Conservation (phyloP, 1,139 yeast genomes). For the Yamadazyma dushanensis region DNA sequence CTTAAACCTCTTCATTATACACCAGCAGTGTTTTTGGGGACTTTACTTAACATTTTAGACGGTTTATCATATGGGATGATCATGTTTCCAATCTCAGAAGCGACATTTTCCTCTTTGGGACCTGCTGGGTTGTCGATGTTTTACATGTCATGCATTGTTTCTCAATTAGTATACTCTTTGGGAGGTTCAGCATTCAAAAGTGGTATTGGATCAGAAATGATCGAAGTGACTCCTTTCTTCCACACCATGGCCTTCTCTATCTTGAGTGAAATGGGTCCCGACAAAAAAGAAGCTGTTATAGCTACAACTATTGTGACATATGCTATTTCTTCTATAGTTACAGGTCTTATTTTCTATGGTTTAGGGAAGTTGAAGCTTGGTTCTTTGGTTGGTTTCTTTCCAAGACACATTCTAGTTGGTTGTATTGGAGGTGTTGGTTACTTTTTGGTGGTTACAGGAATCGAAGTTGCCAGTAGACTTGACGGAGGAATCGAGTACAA, state of each 20-base stretch:
- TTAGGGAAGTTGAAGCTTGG: constrained; percentile 84
- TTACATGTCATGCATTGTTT: constrained; percentile 82
- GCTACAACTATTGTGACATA: constrained; percentile 88
- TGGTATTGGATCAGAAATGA: constrained; percentile 97
- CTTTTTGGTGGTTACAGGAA: constrained; percentile 83
- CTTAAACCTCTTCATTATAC: constrained; percentile 48
- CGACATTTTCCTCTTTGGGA: constrained; percentile 73
- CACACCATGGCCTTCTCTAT: constrained; percentile 89
- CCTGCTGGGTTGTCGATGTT: constrained; percentile 94
- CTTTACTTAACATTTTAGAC: constrained; percentile 81
- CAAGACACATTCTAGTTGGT: constrained; percentile 92
- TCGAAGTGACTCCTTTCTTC: constrained; percentile 95
- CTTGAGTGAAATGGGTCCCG: constrained; percentile 53
- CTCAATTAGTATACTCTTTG: constrained; percentile 82
- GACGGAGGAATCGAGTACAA: constrained; percentile 73
- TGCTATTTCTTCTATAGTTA: constrained; percentile 78
- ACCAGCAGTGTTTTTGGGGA: constrained; percentile 84
- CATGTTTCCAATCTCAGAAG: constrained; percentile 85
- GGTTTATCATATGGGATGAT: constrained; percentile 97
- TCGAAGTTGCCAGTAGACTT: constrained; percentile 82
- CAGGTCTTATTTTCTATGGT: constrained; percentile 76
- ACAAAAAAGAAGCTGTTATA: constrained; percentile 58
- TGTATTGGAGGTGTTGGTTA: constrained; percentile 99
- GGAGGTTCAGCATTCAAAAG: constrained; percentile 90
- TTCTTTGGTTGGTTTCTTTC: constrained; percentile 88